Percentiles rank a stretch among this genome's conserved stretches.
phyloP scores from a whole-genome alignment of 495 filamentous ascomycete species.

The Penicillium roqueforti region DNA sequence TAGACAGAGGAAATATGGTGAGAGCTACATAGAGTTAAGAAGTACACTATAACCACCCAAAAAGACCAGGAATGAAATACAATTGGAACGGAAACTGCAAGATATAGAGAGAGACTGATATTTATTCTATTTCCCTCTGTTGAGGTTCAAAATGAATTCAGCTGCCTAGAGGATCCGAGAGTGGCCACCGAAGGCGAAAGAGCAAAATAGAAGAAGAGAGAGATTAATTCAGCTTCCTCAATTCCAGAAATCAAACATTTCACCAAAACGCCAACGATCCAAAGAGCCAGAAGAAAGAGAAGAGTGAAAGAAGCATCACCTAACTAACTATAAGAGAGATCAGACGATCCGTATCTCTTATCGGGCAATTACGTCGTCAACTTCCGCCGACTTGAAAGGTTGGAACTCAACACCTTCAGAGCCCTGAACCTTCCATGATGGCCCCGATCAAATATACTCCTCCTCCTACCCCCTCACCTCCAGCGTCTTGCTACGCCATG shows the following conservation, averaged over 20 bases:
- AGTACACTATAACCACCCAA: not conserved
- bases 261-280: not conserved
- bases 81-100: not conserved
- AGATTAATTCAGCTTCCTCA: not conserved
- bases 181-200: not conserved
- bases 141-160: not conserved
- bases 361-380: slow-evolving; percentile 4
- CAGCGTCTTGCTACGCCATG: slow-evolving; percentile 91
- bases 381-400: not conserved
- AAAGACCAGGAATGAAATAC: not conserved
- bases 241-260: not conserved
- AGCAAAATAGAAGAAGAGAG: not conserved
- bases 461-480: slow-evolving; percentile 61
- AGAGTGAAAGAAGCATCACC: not conserved
- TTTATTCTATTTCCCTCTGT: not conserved
- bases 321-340: not conserved
- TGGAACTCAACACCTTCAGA: not conserved
- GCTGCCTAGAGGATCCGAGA: not conserved
- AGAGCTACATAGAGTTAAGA: too few species aligned
- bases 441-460: slow-evolving; percentile 39
- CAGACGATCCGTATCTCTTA: slow-evolving; percentile 5
- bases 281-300: not conserved
- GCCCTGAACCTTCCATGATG: slow-evolving; percentile 21
- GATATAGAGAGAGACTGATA: not conserved
- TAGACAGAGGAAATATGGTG: too few species aligned